phyloP scores from a whole-genome alignment of 2,329 filamentous ascomycete species.

The Aureobasidium sp. region DNA sequence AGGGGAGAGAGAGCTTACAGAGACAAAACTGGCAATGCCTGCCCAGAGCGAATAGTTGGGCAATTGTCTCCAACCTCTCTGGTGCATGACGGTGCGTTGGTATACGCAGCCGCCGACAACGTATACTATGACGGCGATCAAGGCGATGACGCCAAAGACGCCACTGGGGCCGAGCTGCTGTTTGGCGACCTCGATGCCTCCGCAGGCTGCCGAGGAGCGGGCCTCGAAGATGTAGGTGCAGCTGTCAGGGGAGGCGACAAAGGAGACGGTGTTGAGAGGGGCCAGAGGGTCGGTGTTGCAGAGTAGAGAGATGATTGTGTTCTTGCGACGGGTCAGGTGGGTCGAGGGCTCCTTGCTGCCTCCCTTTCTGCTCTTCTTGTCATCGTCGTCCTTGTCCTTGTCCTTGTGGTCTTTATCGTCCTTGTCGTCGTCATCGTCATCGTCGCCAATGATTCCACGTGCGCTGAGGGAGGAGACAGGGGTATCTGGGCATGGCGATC shows the following conservation, averaged over 20 bases:
- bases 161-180: constrained; percentile 60
- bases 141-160: constrained; percentile 81
- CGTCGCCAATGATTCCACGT: constrained; percentile 36
- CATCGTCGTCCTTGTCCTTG: constrained; percentile 24
- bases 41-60: constrained; percentile 94
- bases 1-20: constrained; percentile 53
- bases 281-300: constrained; percentile 76
- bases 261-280: constrained; percentile 65
- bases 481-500: constrained; percentile 38
- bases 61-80: constrained; percentile 88
- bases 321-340: constrained; percentile 62
- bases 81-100: constrained; percentile 88
- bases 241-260: constrained; percentile 75
- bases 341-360: constrained; percentile 28
- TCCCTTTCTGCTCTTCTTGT: constrained; percentile 21
- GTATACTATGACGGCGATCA: constrained; percentile 77
- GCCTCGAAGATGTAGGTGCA: constrained; percentile 96
- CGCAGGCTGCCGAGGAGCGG: constrained; percentile 79
- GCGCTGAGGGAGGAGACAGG: constrained; percentile 20
- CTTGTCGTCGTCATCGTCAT: constrained; percentile 27
- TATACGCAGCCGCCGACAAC: constrained; percentile 90
- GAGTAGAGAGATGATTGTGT: constrained; percentile 83
- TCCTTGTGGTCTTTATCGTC: constrained; percentile 26
- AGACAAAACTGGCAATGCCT: constrained; percentile 75
- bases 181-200: constrained; percentile 52